Conservation (phyloP, 2,329 filamentous ascomycete genomes). For the Tothia fuscella region DNA sequence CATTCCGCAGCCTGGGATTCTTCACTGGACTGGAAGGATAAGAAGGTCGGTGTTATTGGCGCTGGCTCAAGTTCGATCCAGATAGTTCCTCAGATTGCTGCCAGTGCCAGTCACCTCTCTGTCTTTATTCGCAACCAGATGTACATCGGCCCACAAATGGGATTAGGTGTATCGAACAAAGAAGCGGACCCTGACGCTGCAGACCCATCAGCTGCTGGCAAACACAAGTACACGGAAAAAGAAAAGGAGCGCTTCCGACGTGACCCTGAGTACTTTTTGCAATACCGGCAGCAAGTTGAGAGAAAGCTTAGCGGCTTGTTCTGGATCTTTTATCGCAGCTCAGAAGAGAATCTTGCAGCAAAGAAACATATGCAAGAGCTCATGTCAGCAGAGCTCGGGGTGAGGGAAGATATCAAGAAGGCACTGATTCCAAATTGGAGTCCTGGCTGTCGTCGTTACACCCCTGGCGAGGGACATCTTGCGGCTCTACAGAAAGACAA, state of each 20-base stretch:
- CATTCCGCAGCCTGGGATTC: slow-evolving; percentile 5
- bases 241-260: slow-evolving; percentile 7
- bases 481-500: slow-evolving; percentile 34
- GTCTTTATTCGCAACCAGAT: slow-evolving; percentile 1
- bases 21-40: slow-evolving; percentile 14
- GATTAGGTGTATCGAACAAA: not conserved
- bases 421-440: slow-evolving; percentile 30
- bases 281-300: slow-evolving; percentile 11
- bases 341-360: not conserved
- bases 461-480: slow-evolving; percentile 40
- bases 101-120: slow-evolving; percentile 19
- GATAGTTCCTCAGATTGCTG: slow-evolving; percentile 24
- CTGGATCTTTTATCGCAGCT: slow-evolving; percentile 18
- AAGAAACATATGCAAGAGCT: slow-evolving; percentile 16
- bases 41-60: slow-evolving; percentile 22
- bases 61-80: slow-evolving; percentile 23
- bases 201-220: not conserved
- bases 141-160: not conserved
- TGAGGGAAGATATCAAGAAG: slow-evolving; percentile 29
- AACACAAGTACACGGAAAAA: slow-evolving; percentile 7
- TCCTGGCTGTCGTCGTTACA: slow-evolving; percentile 36
- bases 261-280: not conserved
- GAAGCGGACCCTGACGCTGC: slow-evolving; percentile 2
- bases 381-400: slow-evolving; percentile 28
- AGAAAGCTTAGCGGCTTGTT: slow-evolving; percentile 11